These are phyloP conservation scores for Coelastrella sp. DNA, from an alignment of 139 green algal species.

Conservation along the genomic window DNA sequence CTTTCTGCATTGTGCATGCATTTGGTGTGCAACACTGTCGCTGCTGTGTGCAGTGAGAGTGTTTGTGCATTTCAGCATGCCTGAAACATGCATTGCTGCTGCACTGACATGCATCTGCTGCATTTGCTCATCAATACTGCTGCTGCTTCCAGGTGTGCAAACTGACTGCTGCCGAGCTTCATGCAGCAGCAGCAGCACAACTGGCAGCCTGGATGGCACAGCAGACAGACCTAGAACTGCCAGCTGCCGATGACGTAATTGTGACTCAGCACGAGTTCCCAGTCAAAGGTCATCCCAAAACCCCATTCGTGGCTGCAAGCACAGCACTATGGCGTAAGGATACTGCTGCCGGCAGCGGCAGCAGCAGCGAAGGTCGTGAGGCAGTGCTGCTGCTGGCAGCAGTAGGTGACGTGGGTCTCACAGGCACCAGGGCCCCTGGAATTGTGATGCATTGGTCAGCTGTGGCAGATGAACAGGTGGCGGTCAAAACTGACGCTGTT, in stretches of 20 bases:
- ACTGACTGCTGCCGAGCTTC: constrained; percentile 16
- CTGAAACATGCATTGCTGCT: too few species aligned
- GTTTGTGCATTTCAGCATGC: too few species aligned
- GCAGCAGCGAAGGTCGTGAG: neutral
- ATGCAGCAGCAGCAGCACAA: constrained; percentile 14
- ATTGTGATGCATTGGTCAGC: constrained; percentile 37
- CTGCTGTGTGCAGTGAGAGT: too few species aligned
- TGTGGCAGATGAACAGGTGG: constrained; percentile 19
- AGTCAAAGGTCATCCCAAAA: constrained; percentile 36
- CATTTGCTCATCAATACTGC: neutral
- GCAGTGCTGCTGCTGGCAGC: constrained; percentile 41
- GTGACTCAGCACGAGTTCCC: constrained; percentile 25
- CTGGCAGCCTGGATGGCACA: constrained; percentile 23
- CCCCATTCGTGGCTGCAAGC: constrained; percentile 32
- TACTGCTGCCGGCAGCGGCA: neutral
- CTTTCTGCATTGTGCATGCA: too few species aligned
- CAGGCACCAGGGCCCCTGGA: neutral
- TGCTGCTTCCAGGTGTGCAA: constrained; percentile 40
- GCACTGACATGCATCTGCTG: neutral
- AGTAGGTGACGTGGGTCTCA: constrained; percentile 22
- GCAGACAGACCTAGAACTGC: constrained; percentile 24
- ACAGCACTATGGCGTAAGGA: constrained; percentile 12
- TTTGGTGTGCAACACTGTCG: too few species aligned
- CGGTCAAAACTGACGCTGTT: neutral
- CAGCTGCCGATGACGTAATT: neutral